These are phyloP conservation scores for Globisporangium paddicum DNA, from an alignment of 352 stramenopile species.

Conservation along the genomic window DNA sequence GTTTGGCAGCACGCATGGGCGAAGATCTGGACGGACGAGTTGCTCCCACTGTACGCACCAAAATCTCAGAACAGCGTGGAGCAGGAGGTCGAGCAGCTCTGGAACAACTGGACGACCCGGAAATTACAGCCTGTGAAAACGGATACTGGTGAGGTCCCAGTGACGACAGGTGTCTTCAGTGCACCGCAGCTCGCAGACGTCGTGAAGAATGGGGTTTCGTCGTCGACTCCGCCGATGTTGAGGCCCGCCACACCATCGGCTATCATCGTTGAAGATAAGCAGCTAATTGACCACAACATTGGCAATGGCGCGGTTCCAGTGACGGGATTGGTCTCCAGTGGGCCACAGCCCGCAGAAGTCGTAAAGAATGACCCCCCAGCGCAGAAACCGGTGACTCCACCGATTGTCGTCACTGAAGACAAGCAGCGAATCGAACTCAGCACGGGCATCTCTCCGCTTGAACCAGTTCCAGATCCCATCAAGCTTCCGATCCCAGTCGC, in stretches of 20 bases:
- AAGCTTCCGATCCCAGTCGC: background rate
- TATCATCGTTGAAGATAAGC: background rate
- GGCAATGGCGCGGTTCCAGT: background rate
- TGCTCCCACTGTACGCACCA: background rate
- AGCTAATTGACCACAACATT: background rate
- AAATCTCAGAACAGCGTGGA: conserved; percentile 1
- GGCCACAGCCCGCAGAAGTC: background rate
- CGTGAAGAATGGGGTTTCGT: background rate
- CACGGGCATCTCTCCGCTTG: background rate
- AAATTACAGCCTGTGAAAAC: background rate
- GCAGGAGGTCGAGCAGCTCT: conserved; percentile 13
- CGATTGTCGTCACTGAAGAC: background rate
- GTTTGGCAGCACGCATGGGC: conserved; percentile 15
- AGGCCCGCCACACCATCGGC: background rate
- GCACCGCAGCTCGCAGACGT: conserved; percentile 1
- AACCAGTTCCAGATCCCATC: background rate
- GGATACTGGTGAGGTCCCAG: background rate
- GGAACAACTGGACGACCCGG: conserved; percentile 8
- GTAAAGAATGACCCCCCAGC: conserved; percentile 3
- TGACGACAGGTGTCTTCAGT: background rate
- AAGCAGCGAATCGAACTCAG: background rate
- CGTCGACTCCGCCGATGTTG: background rate
- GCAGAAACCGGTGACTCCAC: background rate
- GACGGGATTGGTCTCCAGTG: background rate
- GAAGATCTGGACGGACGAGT: conserved; percentile 3